Conservation (phyloP, 2,329 filamentous ascomycete genomes). For the Neoarthrinium moseri region DNA sequence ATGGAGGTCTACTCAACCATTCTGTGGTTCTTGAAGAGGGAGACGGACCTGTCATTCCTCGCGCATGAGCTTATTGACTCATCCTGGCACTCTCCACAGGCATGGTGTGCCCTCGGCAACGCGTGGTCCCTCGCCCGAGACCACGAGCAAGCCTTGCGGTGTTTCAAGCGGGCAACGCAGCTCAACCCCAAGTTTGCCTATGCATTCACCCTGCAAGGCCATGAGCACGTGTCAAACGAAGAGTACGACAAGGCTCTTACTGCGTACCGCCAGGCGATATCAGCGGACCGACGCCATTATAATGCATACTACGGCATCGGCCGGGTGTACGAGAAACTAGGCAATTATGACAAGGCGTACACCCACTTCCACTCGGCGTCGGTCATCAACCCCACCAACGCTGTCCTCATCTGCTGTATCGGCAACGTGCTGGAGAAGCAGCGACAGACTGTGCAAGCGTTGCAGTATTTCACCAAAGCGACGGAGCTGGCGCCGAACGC, state of each 20-base stretch:
- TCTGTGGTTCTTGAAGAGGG: constrained; percentile 96
- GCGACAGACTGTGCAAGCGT: constrained; percentile 74
- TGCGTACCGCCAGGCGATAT: constrained; percentile 82
- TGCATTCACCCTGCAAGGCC: constrained; percentile 91
- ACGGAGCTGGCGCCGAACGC: constrained; percentile 79
- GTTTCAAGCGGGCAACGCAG: constrained; percentile 93
- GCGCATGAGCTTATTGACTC: constrained; percentile 87
- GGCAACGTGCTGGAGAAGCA: constrained; percentile 87
- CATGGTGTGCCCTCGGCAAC: constrained; percentile 95
- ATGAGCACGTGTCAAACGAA: constrained; percentile 93
- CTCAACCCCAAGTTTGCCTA: constrained; percentile 90
- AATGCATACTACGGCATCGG: constrained; percentile 96
- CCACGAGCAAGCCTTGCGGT: constrained; percentile 90
- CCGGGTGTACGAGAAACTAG: constrained; percentile 83
- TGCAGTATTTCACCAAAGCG: constrained; percentile 80
- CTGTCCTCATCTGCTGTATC: constrained; percentile 89
- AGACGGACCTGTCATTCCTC: constrained; percentile 87
- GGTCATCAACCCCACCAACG: constrained; percentile 88
- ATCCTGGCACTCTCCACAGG: constrained; percentile 86
- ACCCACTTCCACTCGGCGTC: constrained; percentile 88
- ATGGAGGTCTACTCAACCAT: constrained; percentile 99
- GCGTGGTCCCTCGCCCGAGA: constrained; percentile 90
- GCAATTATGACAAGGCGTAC: constrained; percentile 87
- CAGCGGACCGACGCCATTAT: constrained; percentile 86
- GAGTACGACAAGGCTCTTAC: constrained; percentile 94